Percentiles rank a stretch among this genome's conserved stretches.
These are phyloP conservation scores for Spinellus fusiger DNA, from an alignment of 192 early-diverging fungal species.

Conservation along the genomic window DNA sequence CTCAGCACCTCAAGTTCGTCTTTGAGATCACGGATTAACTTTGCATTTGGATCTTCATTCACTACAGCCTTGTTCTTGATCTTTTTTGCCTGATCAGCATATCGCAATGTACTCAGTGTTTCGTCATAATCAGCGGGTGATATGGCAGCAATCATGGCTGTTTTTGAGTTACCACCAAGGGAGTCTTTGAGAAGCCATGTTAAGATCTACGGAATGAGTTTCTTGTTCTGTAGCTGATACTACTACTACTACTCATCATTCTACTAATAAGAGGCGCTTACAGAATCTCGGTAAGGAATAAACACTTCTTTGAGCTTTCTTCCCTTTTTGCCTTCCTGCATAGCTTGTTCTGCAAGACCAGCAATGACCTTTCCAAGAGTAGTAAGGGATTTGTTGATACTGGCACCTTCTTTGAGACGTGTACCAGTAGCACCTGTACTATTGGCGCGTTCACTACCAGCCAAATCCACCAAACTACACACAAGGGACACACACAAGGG, in stretches of 20 bases:
- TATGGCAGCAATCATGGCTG: constrained; percentile 61
- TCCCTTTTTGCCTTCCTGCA: constrained; percentile 28
- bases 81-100: constrained; percentile 75
- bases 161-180: constrained; percentile 67
- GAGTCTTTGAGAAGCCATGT: constrained; percentile 71
- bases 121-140: constrained; percentile 60
- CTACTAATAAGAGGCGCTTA: constrained; percentile 10
- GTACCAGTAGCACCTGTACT: constrained; percentile 78
- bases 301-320: constrained; percentile 46
- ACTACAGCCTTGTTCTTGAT: constrained; percentile 77
- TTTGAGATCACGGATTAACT: constrained; percentile 62
- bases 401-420: constrained; percentile 86
- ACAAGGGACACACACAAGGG: constrained; percentile 13
- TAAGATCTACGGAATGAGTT: constrained; percentile 55
- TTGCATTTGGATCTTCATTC: constrained; percentile 69
- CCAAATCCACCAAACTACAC: constrained; percentile 81
- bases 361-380: constrained; percentile 93
- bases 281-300: constrained; percentile 91
- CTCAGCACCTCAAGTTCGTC: constrained; percentile 59
- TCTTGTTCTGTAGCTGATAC: neutral
- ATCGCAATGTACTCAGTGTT: constrained; percentile 67
- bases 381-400: constrained; percentile 91
- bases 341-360: constrained; percentile 69
- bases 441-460: constrained; percentile 88
- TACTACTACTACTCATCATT: neutral